These are phyloP conservation scores for Pichia membranifaciens DNA, from an alignment of 805 yeast genomes.

Conservation along the genomic window DNA sequence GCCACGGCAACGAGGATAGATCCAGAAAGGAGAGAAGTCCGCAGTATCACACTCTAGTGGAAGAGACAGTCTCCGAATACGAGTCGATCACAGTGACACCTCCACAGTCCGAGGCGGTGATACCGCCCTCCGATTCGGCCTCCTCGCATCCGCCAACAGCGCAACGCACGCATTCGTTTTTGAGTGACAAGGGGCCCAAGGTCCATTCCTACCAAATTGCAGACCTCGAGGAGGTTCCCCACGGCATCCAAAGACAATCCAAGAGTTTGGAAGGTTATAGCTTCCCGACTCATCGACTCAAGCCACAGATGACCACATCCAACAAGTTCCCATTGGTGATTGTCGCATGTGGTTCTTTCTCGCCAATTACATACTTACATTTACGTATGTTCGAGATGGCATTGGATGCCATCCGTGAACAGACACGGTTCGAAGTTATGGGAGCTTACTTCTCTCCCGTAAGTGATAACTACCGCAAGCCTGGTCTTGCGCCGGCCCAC, in stretches of 20 bases:
- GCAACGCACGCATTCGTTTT: constrained; percentile 26
- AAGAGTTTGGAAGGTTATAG: constrained; percentile 57
- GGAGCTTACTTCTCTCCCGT: constrained; percentile 98
- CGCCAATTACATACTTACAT: constrained; percentile 92
- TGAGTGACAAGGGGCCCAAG: constrained; percentile 34
- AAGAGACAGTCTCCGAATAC: not conserved
- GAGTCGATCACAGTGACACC: not conserved
- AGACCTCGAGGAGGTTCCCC: constrained; percentile 94
- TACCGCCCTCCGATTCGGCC: not conserved
- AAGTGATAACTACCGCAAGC: constrained; percentile 84
- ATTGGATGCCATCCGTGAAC: constrained; percentile 83
- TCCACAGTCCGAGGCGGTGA: no score
- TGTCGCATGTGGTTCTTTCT: constrained; percentile 96
- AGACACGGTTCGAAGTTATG: constrained; percentile 87
- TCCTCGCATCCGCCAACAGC: constrained; percentile 11
- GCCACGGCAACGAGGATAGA: no score
- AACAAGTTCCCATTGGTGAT: constrained; percentile 84
- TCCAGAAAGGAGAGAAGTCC: not conserved
- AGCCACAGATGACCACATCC: constrained; percentile 61
- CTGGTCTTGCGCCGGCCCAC: constrained; percentile 81
- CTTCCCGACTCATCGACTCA: constrained; percentile 85
- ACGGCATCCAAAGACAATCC: constrained; percentile 88
- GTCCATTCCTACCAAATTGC: constrained; percentile 66
- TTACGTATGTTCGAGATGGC: constrained; percentile 99
- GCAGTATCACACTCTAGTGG: not conserved